phyloP scores from a whole-genome alignment of 306 rosid species.

The Vigna radiata region DNA sequence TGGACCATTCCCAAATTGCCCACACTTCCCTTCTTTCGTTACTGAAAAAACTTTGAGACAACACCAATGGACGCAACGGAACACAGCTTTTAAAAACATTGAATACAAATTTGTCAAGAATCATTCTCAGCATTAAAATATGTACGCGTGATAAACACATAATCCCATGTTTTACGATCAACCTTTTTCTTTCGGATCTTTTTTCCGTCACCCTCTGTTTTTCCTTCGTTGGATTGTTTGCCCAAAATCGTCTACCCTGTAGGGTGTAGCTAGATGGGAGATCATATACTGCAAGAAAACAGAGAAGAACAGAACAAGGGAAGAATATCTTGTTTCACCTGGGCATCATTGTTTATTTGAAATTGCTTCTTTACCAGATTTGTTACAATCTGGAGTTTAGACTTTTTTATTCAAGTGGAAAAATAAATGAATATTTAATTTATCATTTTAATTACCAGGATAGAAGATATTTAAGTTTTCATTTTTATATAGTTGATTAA shows the following conservation, averaged over 20 bases:
- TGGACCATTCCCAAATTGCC: slow-evolving; percentile 46
- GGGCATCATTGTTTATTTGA: slow-evolving; percentile 19
- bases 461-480: no score
- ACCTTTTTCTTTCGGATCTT: no score
- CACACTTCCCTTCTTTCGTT: slow-evolving; percentile 18
- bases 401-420: neutral
- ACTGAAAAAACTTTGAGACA: neutral
- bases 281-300: slow-evolving; percentile 10
- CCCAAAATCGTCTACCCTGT: neutral
- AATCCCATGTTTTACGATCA: slow-evolving; percentile 34
- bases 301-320: slow-evolving; percentile 1
- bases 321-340: slow-evolving; percentile 7
- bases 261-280: neutral
- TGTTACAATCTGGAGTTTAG: neutral
- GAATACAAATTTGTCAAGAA: slow-evolving; percentile 6
- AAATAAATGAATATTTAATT: neutral
- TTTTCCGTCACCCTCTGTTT: slow-evolving; percentile 1
- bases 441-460: no score
- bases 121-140: slow-evolving; percentile 25
- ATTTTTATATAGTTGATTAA: no score
- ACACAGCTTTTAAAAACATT: slow-evolving; percentile 1
- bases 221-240: neutral
- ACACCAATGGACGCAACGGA: slow-evolving; percentile 2
- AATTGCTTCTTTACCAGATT: neutral
- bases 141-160: slow-evolving; percentile 28